Evolutionary conservation across 306 rosid species (phyloP), one percentile per base, ranked within the genome.

Genomic region (Dryas alaskensis): DNA sequence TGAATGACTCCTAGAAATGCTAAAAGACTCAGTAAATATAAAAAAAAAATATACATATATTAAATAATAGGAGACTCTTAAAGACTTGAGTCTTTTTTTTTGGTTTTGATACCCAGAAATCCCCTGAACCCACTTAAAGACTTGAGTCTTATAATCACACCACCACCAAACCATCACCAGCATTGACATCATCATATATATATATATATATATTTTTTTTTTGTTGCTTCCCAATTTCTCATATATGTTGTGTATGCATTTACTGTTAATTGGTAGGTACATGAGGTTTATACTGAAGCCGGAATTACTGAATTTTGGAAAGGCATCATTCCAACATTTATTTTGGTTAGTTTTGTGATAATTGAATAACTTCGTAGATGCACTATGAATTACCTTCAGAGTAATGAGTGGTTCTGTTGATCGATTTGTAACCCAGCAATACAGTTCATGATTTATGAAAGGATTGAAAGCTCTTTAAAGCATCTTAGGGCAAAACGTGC

Each of bases 361-460:
- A 19, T 73, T 67, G 55, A 64, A 62, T 69, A 42, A 55, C 64
- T 57, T 82, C 42, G 1, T 31, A 59, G 50, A 50, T 50, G 40
- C 13, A 51, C 54, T 49, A 54, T 17, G 44, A 37, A 25, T 66
- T 67, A 19, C 16, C 16, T 58, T 46, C 48, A 16, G 40, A 47
- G 43, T 75, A 42, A 84, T 43, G 39, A 39, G 60, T 70, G 75
- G 75, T 59, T 78, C 65, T 68, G 76, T 64, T 84, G 25, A 66
- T 72, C 89, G 94, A 94, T 89, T 70, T 91, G 94, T 86, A 91
- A 89, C 85, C 97, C 97, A 42, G 82, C 97, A 40, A 91, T 91
- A 74, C 97, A 91, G 69, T 91, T 91, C 77, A 91, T 86, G 94
- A 87, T 89, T 69, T 89, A 91, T 19, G 19, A 19, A 19, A 19